These are phyloP conservation scores for Zizania palustris DNA, from an alignment of 202 grass and related monocot genomes.

Conservation along the genomic window DNA sequence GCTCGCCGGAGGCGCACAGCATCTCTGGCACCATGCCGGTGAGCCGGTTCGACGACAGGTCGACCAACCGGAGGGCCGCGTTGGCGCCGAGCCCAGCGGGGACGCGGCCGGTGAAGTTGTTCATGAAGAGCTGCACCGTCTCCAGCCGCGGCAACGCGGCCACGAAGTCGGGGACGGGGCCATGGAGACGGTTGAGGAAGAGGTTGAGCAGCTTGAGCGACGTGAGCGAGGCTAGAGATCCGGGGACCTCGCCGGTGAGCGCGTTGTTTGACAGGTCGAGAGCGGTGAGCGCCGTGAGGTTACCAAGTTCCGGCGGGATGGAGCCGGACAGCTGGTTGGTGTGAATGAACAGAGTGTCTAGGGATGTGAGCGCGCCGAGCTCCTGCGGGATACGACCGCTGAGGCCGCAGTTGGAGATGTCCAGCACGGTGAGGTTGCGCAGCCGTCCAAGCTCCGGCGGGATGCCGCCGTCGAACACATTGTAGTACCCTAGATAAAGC, in stretches of 20 bases:
- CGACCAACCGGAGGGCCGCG: conserved; percentile 55
- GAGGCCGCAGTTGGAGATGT: conserved; percentile 86
- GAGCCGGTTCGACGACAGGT: conserved; percentile 81
- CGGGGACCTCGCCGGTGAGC: conserved; percentile 56
- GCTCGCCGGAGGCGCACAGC: conserved; percentile 58
- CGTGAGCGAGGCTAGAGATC: conserved; percentile 50
- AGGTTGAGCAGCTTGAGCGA: conserved; percentile 72
- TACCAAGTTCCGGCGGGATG: conserved; percentile 45
- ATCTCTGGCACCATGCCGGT: conserved; percentile 67
- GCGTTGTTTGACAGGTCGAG: conserved; percentile 62
- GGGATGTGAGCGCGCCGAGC: conserved; percentile 52
- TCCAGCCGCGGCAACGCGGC: conserved; percentile 61
- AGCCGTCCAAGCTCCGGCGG: conserved; percentile 65
- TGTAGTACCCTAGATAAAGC: conserved; percentile 93
- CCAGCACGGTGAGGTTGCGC: conserved; percentile 51
- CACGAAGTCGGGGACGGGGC: conserved; percentile 69
- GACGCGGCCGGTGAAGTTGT: conserved; percentile 86
- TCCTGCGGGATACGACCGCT: conserved; percentile 51
- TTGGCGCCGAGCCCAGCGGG: conserved; percentile 53
- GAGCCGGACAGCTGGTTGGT: conserved; percentile 52
- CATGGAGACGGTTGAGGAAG: conserved; percentile 88
- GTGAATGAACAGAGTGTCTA: conserved; percentile 88
- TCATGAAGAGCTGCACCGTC: conserved; percentile 94
- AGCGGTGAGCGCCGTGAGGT: conserved; percentile 48
- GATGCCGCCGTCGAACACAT: conserved; percentile 74